phyloP scores from a whole-genome alignment of 1,139 yeast genomes.

The Spathaspora sp. region DNA sequence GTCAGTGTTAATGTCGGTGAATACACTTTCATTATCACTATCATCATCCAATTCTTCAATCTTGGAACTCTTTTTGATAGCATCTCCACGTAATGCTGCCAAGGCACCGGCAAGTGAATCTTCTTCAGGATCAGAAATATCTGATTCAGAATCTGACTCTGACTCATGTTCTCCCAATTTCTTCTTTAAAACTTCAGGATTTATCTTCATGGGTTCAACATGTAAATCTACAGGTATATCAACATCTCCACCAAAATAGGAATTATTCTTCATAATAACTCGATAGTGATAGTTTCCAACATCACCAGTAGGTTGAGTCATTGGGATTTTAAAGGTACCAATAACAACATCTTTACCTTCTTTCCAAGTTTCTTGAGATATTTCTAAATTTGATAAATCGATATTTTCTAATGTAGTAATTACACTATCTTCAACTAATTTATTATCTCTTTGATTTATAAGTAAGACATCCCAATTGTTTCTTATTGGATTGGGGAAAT shows the following conservation, averaged over 20 bases:
- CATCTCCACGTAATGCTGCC: slow-evolving; percentile 59
- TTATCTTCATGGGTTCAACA: slow-evolving; percentile 52
- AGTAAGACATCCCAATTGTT: slow-evolving; percentile 70
- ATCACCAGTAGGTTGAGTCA: slow-evolving; percentile 63
- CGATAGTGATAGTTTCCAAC: slow-evolving; percentile 66
- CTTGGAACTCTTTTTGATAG: slow-evolving; percentile 19
- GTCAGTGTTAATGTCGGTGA: slow-evolving; percentile 51
- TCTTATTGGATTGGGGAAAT: slow-evolving; percentile 58
- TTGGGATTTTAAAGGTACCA: slow-evolving; percentile 72
- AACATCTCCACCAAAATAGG: slow-evolving; percentile 70
- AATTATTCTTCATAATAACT: slow-evolving; percentile 60
- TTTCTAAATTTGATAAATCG: slow-evolving; percentile 54
- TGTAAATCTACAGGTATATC: slow-evolving; percentile 66
- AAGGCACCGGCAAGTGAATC: slow-evolving; percentile 66
- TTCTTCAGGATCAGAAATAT: slow-evolving; percentile 65
- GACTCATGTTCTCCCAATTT: slow-evolving; percentile 18
- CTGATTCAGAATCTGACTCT: slow-evolving; percentile 40
- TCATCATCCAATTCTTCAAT: slow-evolving; percentile 25
- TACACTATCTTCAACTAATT: slow-evolving; percentile 61
- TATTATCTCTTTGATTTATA: slow-evolving; percentile 71
- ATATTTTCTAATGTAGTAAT: slow-evolving; percentile 56
- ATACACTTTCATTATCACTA: slow-evolving; percentile 38
- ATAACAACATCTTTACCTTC: slow-evolving; percentile 52
- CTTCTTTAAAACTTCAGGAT: slow-evolving; percentile 17
- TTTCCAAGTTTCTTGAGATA: slow-evolving; percentile 48